These are phyloP conservation scores for Triticum monococcum DNA, from an alignment of 176 grass and related monocot species.

Conservation along the genomic window DNA sequence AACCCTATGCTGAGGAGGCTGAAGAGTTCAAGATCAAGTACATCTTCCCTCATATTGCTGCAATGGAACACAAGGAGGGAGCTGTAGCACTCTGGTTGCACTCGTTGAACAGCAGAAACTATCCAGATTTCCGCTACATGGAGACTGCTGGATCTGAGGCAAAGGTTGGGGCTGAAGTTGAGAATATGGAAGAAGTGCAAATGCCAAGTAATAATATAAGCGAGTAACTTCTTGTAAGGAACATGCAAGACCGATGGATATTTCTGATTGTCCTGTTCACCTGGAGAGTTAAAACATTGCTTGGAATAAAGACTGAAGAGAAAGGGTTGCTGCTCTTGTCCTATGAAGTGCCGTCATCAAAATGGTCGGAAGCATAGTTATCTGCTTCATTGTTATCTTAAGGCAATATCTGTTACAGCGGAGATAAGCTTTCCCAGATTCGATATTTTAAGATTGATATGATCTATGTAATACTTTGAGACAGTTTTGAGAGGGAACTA, in stretches of 20 bases:
- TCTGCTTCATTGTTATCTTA: not conserved
- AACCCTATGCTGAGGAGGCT: constrained; percentile 65
- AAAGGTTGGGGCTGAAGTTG: constrained; percentile 1
- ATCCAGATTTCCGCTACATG: constrained; percentile 77
- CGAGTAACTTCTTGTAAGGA: constrained; percentile 2
- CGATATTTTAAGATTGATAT: constrained; percentile 9
- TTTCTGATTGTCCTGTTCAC: constrained; percentile 4
- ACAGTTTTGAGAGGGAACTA: not conserved
- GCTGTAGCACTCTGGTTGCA: constrained; percentile 92
- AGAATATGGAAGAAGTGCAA: constrained; percentile 22
- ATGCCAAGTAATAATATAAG: not conserved
- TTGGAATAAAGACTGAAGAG: constrained; percentile 22
- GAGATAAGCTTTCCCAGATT: not conserved
- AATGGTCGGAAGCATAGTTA: not conserved
- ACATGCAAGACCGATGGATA: not conserved
- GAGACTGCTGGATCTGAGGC: constrained; percentile 36
- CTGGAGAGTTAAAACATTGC: not conserved
- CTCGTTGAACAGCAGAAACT: constrained; percentile 81
- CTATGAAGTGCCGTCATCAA: not conserved
- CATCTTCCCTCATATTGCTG: constrained; percentile 89
- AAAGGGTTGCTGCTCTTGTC: not conserved
- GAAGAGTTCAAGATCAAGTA: constrained; percentile 91
- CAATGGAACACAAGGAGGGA: constrained; percentile 92
- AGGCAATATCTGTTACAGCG: not conserved
- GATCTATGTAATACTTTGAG: not conserved